Conservation (phyloP, 805 yeast genomes). For the Groenewaldozyma salmanticensis region DNA sequence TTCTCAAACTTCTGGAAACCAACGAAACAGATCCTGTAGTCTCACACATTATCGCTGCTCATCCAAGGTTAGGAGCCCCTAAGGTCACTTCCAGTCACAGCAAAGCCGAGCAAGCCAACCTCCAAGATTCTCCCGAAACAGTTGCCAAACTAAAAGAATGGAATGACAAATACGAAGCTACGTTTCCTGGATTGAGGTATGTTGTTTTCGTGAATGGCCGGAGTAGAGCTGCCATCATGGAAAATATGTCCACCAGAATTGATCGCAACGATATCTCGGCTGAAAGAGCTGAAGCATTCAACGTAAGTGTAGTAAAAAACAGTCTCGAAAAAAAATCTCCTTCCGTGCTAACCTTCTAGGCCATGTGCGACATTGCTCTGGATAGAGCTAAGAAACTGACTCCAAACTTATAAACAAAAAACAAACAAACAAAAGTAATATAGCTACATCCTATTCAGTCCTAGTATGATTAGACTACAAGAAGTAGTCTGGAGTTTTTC, state of each 20-base stretch:
- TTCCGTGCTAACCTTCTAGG: constrained; percentile 25
- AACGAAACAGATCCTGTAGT: constrained; percentile 20
- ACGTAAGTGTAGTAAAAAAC: constrained; percentile 22
- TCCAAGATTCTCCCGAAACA: constrained; percentile 39
- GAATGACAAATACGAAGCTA: constrained; percentile 53
- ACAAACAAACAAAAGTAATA: background rate
- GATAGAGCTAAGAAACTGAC: constrained; percentile 46
- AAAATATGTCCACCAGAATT: constrained; percentile 51
- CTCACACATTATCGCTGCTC: constrained; percentile 65
- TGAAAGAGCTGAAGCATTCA: constrained; percentile 61
- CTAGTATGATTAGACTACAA: constrained; percentile 27
- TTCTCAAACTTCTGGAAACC: constrained; percentile 29
- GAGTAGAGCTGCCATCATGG: constrained; percentile 53
- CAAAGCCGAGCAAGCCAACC: constrained; percentile 56
- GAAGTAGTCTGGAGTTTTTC: constrained; percentile 96
- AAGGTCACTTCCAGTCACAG: constrained; percentile 53
- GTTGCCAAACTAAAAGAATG: constrained; percentile 44
- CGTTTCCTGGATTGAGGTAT: constrained; percentile 64
- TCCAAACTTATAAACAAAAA: background rate
- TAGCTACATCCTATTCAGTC: no score
- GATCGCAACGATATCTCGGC: constrained; percentile 38
- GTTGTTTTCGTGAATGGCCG: constrained; percentile 89
- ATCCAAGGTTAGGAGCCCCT: constrained; percentile 73
- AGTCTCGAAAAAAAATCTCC: background rate
- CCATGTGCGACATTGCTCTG: constrained; percentile 86